Evolutionary conservation across 306 rosid genomes (phyloP).

Genomic region (Malus sieversii): DNA sequence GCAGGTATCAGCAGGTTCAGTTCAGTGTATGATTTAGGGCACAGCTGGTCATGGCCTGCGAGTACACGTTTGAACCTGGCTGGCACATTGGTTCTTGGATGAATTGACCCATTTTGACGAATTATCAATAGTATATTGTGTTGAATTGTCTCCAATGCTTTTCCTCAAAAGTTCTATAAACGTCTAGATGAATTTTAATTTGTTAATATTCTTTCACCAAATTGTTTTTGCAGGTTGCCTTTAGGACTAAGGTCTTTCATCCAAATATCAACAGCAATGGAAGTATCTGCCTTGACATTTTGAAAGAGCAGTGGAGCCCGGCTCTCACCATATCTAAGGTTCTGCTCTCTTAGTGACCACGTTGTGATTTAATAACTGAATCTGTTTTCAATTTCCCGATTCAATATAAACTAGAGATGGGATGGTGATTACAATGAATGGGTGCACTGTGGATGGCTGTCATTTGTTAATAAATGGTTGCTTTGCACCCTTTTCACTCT

Average conservation of each 20-base stretch:
- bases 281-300: conserved; percentile 80
- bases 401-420: not conserved
- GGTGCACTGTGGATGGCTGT: not conserved
- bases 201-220: not conserved
- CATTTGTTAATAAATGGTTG: conserved; percentile 21
- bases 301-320: conserved; percentile 85
- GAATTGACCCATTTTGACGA: not conserved
- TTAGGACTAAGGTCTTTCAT: conserved; percentile 81
- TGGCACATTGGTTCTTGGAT: not conserved
- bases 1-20: too few species aligned
- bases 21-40: not conserved
- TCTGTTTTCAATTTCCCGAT: not conserved
- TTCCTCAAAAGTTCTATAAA: not conserved
- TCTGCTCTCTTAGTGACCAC: conserved; percentile 15
- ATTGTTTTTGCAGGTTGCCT: conserved; percentile 53
- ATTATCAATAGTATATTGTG: not conserved
- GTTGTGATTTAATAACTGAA: not conserved
- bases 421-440: not conserved
- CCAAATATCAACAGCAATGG: conserved; percentile 92
- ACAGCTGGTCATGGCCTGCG: not conserved
- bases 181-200: not conserved
- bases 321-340: conserved; percentile 83
- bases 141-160: not conserved
- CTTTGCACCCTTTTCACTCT: conserved; percentile 12
- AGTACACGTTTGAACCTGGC: not conserved